Evolutionary conservation across 371 early-diverging fungal species (phyloP), one percentile per base, ranked within the genome.

Genomic region (Zopfochytrium polystomum): DNA sequence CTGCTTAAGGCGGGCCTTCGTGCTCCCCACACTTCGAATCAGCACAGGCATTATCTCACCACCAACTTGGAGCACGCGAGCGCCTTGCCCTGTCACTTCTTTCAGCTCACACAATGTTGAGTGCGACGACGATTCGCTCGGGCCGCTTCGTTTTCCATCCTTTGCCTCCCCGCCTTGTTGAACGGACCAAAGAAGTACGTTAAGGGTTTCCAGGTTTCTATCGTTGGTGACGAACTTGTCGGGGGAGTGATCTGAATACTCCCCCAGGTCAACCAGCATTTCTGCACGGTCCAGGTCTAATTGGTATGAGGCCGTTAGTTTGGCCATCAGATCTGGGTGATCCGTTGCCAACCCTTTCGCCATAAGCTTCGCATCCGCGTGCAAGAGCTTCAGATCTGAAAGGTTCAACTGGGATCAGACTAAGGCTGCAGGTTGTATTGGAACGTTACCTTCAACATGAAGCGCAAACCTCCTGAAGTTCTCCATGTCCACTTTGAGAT

Each of bases 391-490:
- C 2, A 70, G 60, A 35, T 70, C 70, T 70, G 27, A 20, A 63
- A 49, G n/a, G 34, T 25, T 2, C 25, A 20, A 11, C 18, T 9
- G 26, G 22, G 9, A 1, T 23, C 1, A 63, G 32, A 29, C 15
- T 47, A 22, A 15, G 3, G 18, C 7, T 20, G 31, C 52, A 9
- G 7, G 23, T n/a, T 30, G 22, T 1, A 31, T 9, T 26, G 27
- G 29, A 2, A 53, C 15, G 22, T 23, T 20, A 71, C 71, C 71
- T 61, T 71, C 71, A 34, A 71, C 62, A 58, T 71, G 71, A 38
- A 66, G 49, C 22, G 71, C 66, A 53, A 71, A 71, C 54, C 58
- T 59, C 35, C 65, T 60, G 32, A 71, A n/a, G 23, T 63, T 63
- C 5, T 58, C 54, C 27, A 55, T 55, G 45, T 71, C 71, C 31